Conservation (phyloP, 345 rosid species). For the Linum lewisii region DNA sequence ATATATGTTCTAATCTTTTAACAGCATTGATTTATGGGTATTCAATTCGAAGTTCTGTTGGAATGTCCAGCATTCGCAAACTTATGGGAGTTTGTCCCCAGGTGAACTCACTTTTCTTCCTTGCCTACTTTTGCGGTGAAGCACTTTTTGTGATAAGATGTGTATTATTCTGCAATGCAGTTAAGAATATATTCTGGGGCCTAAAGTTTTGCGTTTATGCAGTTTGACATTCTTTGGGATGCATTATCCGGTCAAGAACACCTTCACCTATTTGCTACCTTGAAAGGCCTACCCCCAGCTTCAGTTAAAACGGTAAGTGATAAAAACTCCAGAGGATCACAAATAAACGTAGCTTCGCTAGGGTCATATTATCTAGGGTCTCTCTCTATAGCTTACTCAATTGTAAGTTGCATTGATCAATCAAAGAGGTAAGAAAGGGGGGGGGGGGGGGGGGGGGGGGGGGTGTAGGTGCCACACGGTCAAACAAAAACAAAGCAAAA, state of each 20-base stretch:
- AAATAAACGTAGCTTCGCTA: no score
- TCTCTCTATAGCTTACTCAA: no score
- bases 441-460: no score
- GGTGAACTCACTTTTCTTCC: slow-evolving; percentile 28
- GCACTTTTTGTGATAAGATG: not conserved
- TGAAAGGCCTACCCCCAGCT: slow-evolving; percentile 64
- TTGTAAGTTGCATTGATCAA: no score
- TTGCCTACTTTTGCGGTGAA: not conserved
- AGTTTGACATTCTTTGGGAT: slow-evolving; percentile 96
- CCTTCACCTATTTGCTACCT: slow-evolving; percentile 68
- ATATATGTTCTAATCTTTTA: slow-evolving; percentile 4
- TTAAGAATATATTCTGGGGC: not conserved
- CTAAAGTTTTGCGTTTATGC: slow-evolving; percentile 10
- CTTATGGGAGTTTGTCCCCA: slow-evolving; percentile 92
- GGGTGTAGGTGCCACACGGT: no score
- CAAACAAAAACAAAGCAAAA: no score
- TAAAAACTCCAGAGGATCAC: not conserved
- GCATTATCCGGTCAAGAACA: slow-evolving; percentile 80
- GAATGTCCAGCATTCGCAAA: slow-evolving; percentile 74
- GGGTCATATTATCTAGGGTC: no score
- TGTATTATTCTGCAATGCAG: not conserved
- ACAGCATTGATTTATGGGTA: slow-evolving; percentile 70
- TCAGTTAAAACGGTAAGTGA: slow-evolving; percentile 50
- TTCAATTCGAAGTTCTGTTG: slow-evolving; percentile 67
- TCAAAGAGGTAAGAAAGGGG: no score